Percentiles rank a stretch among this genome's conserved stretches.
Conservation (phyloP, 1,139 yeast genomes). For the Nakaseomyces bracarensis region DNA sequence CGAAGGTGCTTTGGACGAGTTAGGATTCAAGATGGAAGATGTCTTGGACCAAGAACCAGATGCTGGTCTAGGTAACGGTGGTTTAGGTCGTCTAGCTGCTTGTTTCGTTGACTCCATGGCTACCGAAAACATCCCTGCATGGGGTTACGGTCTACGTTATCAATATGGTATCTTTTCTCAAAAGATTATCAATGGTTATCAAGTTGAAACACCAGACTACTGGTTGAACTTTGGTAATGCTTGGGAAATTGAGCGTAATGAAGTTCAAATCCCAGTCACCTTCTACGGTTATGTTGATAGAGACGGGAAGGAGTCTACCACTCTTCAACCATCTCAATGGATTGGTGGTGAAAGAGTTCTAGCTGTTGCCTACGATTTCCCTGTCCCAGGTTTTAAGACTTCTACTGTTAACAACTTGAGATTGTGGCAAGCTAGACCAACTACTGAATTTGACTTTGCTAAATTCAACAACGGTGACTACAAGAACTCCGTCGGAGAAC, state of each 20-base stretch:
- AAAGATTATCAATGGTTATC: slow-evolving; percentile 84
- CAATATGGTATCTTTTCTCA: slow-evolving; percentile 92
- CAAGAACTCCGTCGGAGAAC: slow-evolving; percentile 71
- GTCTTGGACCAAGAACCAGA: slow-evolving; percentile 81
- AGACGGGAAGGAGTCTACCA: slow-evolving; percentile 44
- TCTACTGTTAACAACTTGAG: slow-evolving; percentile 80
- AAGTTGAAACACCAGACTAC: slow-evolving; percentile 89
- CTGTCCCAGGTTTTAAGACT: slow-evolving; percentile 86
- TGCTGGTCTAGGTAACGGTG: slow-evolving; percentile 94
- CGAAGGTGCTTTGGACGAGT: slow-evolving; percentile 50
- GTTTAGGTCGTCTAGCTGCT: slow-evolving; percentile 90
- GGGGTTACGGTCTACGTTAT: slow-evolving; percentile 94
- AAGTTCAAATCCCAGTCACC: slow-evolving; percentile 86
- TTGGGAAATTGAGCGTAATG: slow-evolving; percentile 85
- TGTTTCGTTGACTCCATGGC: slow-evolving; percentile 87
- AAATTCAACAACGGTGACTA: slow-evolving; percentile 92
- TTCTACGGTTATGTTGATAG: slow-evolving; percentile 79
- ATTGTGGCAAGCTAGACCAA: slow-evolving; percentile 86
- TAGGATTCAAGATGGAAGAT: slow-evolving; percentile 86
- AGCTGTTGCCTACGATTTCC: slow-evolving; percentile 90
- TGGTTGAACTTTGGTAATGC: slow-evolving; percentile 86
- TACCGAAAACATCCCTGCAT: slow-evolving; percentile 80
- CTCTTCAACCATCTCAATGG: slow-evolving; percentile 52
- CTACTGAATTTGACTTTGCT: slow-evolving; percentile 83
- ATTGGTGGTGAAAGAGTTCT: slow-evolving; percentile 81